These are phyloP conservation scores for Aureobasidium sp. DNA, from an alignment of 2,329 filamentous ascomycete genomes.

Conservation along the genomic window DNA sequence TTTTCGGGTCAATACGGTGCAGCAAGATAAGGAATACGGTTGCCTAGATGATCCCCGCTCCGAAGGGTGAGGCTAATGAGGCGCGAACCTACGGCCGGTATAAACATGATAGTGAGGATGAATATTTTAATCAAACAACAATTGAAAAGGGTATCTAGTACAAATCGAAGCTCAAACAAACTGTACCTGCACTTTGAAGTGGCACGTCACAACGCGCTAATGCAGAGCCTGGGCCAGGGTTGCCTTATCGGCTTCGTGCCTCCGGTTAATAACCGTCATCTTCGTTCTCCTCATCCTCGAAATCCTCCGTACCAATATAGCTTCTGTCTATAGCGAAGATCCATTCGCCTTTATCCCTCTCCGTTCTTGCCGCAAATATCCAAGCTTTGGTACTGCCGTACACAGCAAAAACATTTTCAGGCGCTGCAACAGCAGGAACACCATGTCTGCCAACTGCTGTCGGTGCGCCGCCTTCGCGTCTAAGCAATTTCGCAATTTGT, in stretches of 20 bases:
- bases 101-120: neutral
- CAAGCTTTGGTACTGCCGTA: slow-evolving; percentile 94
- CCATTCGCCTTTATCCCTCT: slow-evolving; percentile 94
- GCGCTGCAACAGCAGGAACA: neutral
- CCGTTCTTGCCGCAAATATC: slow-evolving; percentile 82
- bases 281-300: slow-evolving; percentile 6
- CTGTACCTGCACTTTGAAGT: neutral
- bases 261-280: neutral
- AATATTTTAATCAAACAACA: neutral
- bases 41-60: neutral
- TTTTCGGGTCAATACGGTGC: neutral
- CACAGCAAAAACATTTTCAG: slow-evolving; percentile 68
- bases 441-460: neutral
- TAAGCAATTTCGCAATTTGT: slow-evolving; percentile 71
- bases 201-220: neutral
- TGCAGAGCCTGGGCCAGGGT: neutral
- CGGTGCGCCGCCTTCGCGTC: slow-evolving; percentile 23
- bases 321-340: slow-evolving; percentile 91
- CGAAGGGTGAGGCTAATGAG: neutral
- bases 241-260: neutral
- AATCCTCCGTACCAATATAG: slow-evolving; percentile 38
- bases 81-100: neutral
- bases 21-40: neutral
- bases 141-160: neutral
- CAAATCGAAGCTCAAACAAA: neutral